These are phyloP conservation scores for Rhodotorula sp. DNA, from an alignment of 1,284 basidiomycete genomes.

Conservation along the genomic window DNA sequence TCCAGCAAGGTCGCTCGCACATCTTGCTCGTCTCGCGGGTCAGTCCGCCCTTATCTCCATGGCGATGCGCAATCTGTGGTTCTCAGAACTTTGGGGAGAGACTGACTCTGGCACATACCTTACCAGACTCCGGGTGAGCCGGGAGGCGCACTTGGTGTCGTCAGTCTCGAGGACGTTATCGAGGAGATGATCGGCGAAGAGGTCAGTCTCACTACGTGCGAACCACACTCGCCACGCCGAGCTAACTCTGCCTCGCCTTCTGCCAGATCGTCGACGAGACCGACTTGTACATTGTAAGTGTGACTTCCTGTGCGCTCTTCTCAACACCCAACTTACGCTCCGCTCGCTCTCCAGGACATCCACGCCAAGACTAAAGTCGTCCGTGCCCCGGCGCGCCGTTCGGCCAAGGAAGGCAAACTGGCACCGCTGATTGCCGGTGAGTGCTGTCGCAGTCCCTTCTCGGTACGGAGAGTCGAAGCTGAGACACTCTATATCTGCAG, in stretches of 20 bases:
- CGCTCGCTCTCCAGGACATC: constrained; percentile 28
- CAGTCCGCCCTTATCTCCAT: constrained; percentile 56
- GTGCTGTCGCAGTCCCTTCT: too few relatives aligned
- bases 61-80: background rate
- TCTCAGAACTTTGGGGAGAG: too few relatives aligned
- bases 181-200: constrained; percentile 85
- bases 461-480: too few relatives aligned
- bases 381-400: constrained; percentile 34
- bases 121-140: constrained; percentile 53
- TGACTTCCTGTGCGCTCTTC: background rate
- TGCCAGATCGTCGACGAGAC: constrained; percentile 42
- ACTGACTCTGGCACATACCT: background rate
- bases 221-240: too few relatives aligned
- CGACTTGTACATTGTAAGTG: constrained; percentile 40
- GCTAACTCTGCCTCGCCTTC: background rate
- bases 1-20: constrained; percentile 91
- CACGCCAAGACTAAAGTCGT: constrained; percentile 45
- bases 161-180: constrained; percentile 55
- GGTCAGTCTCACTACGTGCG: constrained; percentile 51
- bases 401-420: constrained; percentile 37
- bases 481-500: background rate
- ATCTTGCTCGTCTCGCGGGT: constrained; percentile 77
- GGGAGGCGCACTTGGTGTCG: constrained; percentile 51
- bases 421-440: constrained; percentile 42
- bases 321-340: background rate